A percentile compares a stretch with the other conserved stretches of the same genome.
These are phyloP conservation scores for Zymoseptoria ardabiliae DNA, from an alignment of 2,329 filamentous ascomycete species.

Conservation along the genomic window DNA sequence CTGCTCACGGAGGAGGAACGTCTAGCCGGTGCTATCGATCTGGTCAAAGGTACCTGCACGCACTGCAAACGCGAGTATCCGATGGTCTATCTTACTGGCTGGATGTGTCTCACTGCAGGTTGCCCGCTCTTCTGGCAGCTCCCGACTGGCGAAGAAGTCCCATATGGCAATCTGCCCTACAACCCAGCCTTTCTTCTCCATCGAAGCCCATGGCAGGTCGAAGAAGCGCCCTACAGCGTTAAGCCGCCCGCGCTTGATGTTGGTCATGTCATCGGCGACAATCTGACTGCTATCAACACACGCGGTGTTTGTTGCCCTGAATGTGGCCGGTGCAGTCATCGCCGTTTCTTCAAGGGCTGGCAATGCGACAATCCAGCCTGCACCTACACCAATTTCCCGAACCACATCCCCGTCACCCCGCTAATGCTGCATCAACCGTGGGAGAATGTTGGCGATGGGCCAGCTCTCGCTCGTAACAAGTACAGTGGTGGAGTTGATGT, in stretches of 20 bases:
- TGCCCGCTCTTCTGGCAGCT: slow-evolving; percentile 54
- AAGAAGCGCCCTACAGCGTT: slow-evolving; percentile 33
- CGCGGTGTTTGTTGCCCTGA: slow-evolving; percentile 59
- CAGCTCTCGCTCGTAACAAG: slow-evolving; percentile 22
- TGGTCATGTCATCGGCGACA: slow-evolving; percentile 36
- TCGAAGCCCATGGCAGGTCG: slow-evolving; percentile 39
- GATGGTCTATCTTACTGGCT: slow-evolving; percentile 42
- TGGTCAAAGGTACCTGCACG: slow-evolving; percentile 29
- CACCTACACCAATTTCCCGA: slow-evolving; percentile 30
- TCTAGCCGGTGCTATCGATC: not conserved
- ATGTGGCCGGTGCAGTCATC: slow-evolving; percentile 55
- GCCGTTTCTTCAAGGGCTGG: slow-evolving; percentile 57
- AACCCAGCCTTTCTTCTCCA: slow-evolving; percentile 51
- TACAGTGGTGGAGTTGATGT: slow-evolving; percentile 28
- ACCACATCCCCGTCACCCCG: slow-evolving; percentile 21
- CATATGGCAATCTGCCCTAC: slow-evolving; percentile 40
- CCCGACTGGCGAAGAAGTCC: slow-evolving; percentile 24
- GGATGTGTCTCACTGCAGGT: slow-evolving; percentile 50
- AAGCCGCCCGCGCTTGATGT: slow-evolving; percentile 34
- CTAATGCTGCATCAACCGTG: slow-evolving; percentile 21
- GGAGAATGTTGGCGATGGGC: slow-evolving; percentile 25
- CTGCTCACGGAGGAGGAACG: slow-evolving; percentile 6
- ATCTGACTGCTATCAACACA: slow-evolving; percentile 48
- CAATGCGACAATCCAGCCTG: slow-evolving; percentile 49
- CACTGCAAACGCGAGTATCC: slow-evolving; percentile 28